Evolutionary conservation across 140 eudicot species (phyloP).

Genomic region (Oenanthe javanica): DNA sequence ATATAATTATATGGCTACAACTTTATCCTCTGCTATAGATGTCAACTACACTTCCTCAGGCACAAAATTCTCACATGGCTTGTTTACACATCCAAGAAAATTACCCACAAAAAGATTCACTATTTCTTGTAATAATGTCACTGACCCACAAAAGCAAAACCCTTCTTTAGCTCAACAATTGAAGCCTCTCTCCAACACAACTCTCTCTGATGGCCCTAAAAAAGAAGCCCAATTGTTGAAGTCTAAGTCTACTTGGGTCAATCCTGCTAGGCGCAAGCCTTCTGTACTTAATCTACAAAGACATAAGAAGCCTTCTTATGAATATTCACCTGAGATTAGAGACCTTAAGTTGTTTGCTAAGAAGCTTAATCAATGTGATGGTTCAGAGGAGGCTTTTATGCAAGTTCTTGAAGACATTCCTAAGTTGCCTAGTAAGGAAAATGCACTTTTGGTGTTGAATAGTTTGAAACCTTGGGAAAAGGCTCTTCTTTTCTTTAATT

Average conservation of each 20-base stretch:
- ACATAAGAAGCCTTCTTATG: slow-evolving; percentile 51
- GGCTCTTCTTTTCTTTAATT: slow-evolving; percentile 60
- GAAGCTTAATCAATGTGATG: slow-evolving; percentile 57
- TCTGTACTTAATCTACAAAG: slow-evolving; percentile 77
- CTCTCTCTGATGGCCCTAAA: slow-evolving; percentile 45
- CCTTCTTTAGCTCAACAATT: slow-evolving; percentile 84
- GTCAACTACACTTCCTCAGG: slow-evolving; percentile 13
- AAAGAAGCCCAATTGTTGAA: slow-evolving; percentile 41
- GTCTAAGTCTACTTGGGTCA: slow-evolving; percentile 89
- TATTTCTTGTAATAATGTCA: slow-evolving; percentile 37
- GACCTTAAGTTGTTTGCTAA: slow-evolving; percentile 67
- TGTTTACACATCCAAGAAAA: slow-evolving; percentile 26
- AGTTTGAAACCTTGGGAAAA: slow-evolving; percentile 77
- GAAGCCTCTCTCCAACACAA: slow-evolving; percentile 65
- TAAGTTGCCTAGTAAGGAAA: slow-evolving; percentile 56
- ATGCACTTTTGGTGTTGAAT: slow-evolving; percentile 72
- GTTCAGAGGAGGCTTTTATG: slow-evolving; percentile 44
- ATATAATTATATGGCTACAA: slow-evolving; percentile 34
- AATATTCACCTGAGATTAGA: slow-evolving; percentile 59
- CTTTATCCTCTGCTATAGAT: slow-evolving; percentile 48
- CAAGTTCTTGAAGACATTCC: slow-evolving; percentile 62
- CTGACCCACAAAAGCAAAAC: slow-evolving; percentile 43
- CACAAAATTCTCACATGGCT: slow-evolving; percentile 22
- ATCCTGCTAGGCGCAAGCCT: slow-evolving; percentile 77
- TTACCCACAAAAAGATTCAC: slow-evolving; percentile 33